Percentiles rank a stretch among this genome's conserved stretches.
Evolutionary conservation across 2,329 filamentous ascomycete species (phyloP).

Genomic region (Purpureocillium lavendulum): DNA sequence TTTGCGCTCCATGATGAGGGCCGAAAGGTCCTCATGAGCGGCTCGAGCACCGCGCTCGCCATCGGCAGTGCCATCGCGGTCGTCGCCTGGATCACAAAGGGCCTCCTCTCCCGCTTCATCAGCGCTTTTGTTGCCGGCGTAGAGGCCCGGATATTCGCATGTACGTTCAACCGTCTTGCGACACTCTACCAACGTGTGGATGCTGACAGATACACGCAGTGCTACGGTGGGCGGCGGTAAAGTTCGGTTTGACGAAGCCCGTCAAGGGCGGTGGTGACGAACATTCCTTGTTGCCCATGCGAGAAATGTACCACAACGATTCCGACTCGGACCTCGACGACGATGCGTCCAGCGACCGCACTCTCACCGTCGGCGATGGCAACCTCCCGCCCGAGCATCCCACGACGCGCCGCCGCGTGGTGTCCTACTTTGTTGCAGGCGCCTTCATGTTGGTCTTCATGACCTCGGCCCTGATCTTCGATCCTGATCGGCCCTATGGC

Average conservation of each 20-base stretch:
- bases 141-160: constrained; percentile 11
- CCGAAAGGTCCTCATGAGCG: constrained; percentile 21
- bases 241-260: background rate
- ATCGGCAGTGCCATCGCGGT: constrained; percentile 13
- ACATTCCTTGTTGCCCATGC: constrained; percentile 3
- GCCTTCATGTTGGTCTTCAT: constrained; percentile 12
- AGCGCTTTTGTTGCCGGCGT: constrained; percentile 12
- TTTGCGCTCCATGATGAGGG: constrained; percentile 21
- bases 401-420: constrained; percentile 8
- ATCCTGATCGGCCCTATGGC: constrained; percentile 21
- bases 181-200: background rate
- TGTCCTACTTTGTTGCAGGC: constrained; percentile 10
- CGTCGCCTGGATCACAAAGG: constrained; percentile 14
- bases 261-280: constrained; percentile 1
- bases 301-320: constrained; percentile 4
- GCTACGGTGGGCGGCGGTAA: constrained; percentile 1
- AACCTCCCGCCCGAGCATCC: constrained; percentile 6
- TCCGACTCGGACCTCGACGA: constrained; percentile 5
- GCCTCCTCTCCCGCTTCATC: constrained; percentile 13
- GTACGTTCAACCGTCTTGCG: constrained; percentile 10
- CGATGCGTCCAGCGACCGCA: background rate
- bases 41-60: constrained; percentile 16
- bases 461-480: constrained; percentile 11
- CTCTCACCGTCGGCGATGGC: background rate
- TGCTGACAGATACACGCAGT: background rate